Base-by-base conservation (phyloP, 2,329 filamentous ascomycete genomes). In the Sclerotinia minor region DNA sequence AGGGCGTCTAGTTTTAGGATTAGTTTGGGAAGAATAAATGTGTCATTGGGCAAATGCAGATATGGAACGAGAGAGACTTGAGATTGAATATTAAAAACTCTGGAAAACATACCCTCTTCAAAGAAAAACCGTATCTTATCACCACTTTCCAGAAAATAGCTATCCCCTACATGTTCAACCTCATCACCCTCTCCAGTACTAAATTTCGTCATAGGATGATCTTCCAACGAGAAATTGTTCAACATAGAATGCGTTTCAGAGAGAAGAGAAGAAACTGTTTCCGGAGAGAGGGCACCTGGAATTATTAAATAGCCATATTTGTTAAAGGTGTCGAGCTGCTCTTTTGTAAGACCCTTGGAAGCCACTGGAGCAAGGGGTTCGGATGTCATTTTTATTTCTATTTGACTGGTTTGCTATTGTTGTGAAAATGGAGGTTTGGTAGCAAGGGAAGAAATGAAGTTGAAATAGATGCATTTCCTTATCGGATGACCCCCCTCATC, bases 111-210 rank as follows among this genome's bases (percentile, higher is more conserved):
- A 83, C 82, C 83, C 79, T 96, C 92, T 80, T 98, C 94, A 79
- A 98, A 96, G 85, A 98, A 98, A 85, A 96, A 98, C 69, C 93
- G 90, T 70, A 98, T 83, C 80, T 97, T 94, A 83, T 98, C 92
- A 70, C 92, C 93, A 3, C 91, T 95, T 1, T 83, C 85, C 3
- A 98, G 87, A 81, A 99, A 98, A 84, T 99, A 99, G 77, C 91
- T 88, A 81, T 98, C 95, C 70, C 94, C 94, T 15, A 97, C 91
- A 80, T 98, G 94, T 69, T 89, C 85, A 57, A 77, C 78, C 2
- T 76, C 84, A 80, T 55, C 63, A 74, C 88, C 83, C 80, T 86
- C 89, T 73, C 94, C 94, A 0, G 94, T 97, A 41, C 90, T 91
- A 85, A 99, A 99, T 77, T 89, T 90, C 11, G 95, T 98, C 84